Conservation (phyloP, 352 stramenopile species). For the Phytophthora melonis region DNA sequence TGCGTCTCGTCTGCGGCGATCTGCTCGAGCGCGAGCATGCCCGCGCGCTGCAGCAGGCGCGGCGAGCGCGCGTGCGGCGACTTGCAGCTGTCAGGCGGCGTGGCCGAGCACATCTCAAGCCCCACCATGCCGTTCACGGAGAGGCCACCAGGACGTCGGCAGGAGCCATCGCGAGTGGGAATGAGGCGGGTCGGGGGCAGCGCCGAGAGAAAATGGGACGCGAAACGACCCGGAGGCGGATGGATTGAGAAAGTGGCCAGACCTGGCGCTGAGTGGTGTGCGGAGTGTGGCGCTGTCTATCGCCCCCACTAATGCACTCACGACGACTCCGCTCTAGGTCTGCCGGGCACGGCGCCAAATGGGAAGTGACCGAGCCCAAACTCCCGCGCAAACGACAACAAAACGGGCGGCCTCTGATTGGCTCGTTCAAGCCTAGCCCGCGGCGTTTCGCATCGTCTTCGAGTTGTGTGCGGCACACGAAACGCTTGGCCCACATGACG, state of each 20-base stretch:
- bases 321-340: neutral
- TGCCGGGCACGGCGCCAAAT: conserved; percentile 20
- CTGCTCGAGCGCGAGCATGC: conserved; percentile 59
- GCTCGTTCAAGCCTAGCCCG: conserved; percentile 15
- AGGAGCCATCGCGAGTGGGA: conserved; percentile 30
- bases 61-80: conserved; percentile 34
- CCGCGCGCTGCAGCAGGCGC: conserved; percentile 56
- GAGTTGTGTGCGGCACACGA: neutral
- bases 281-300: too few species aligned
- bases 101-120: conserved; percentile 51
- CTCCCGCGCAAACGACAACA: conserved; percentile 28
- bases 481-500: too few species aligned
- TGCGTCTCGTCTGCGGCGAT: conserved; percentile 52
- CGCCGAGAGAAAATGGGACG: neutral
- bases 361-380: conserved; percentile 28
- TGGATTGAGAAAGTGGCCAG: neutral
- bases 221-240: conserved; percentile 21
- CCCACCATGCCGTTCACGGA: conserved; percentile 41
- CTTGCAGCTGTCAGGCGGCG: conserved; percentile 38
- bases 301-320: too few species aligned
- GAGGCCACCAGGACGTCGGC: conserved; percentile 40
- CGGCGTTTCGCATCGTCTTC: neutral
- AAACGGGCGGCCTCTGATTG: conserved; percentile 6
- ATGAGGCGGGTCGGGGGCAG: neutral
- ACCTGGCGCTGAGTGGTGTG: too few species aligned